Conservation (phyloP, 345 rosid genomes). For the Brassica cretica region DNA sequence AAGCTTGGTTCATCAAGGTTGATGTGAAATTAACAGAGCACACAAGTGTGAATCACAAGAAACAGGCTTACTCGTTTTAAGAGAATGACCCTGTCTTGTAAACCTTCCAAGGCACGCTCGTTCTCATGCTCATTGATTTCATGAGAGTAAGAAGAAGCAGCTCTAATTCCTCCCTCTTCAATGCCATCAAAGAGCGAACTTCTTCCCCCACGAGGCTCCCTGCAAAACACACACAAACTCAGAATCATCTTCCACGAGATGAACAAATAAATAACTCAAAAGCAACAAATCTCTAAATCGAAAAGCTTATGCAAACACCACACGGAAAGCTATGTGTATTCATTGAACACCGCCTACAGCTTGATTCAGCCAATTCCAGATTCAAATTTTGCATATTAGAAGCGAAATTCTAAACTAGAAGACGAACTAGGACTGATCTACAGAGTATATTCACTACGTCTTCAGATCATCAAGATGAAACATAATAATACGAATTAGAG, state of each 20-base stretch:
- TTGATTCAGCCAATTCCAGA: neutral
- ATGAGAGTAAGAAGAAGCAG: slow-evolving; percentile 75
- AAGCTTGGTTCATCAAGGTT: neutral
- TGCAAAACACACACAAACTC: slow-evolving; percentile 5
- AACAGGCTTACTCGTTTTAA: slow-evolving; percentile 72
- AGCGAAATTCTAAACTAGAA: neutral
- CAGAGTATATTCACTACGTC: slow-evolving; percentile 12
- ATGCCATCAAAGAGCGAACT: slow-evolving; percentile 83
- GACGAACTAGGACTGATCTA: slow-evolving; percentile 2
- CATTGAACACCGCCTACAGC: neutral
- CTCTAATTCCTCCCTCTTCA: slow-evolving; percentile 96
- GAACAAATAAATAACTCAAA: neutral
- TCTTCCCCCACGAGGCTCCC: slow-evolving; percentile 74
- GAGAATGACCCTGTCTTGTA: slow-evolving; percentile 85
- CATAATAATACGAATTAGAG: slow-evolving; percentile 8
- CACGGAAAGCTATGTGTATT: neutral
- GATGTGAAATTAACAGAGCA: neutral
- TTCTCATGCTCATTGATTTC: slow-evolving; percentile 95
- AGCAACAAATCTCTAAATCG: neutral
- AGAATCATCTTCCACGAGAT: neutral
- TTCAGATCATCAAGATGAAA: slow-evolving; percentile 22
- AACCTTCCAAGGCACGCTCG: slow-evolving; percentile 86
- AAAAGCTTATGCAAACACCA: slow-evolving; percentile 10
- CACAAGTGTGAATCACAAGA: neutral
- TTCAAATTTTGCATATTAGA: neutral